phyloP scores from a whole-genome alignment of 2,329 filamentous ascomycete genomes.

The Monosporascus sp. region DNA sequence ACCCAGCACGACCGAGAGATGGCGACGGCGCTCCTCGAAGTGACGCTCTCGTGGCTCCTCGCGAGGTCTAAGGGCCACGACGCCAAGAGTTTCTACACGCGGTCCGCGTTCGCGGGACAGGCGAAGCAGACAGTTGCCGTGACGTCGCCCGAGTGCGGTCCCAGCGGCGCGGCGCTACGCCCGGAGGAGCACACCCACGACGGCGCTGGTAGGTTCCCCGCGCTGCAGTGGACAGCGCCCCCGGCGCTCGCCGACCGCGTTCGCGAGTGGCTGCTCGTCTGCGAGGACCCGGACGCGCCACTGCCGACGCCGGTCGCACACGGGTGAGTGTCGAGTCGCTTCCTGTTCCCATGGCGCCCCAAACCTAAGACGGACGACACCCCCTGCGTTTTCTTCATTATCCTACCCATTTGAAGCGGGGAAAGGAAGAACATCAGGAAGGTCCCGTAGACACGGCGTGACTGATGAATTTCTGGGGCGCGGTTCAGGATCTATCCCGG shows the following conservation, averaged over 20 bases:
- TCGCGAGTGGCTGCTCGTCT: constrained; percentile 41
- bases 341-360: neutral
- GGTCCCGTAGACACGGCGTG: neutral
- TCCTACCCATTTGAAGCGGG: too few relatives aligned
- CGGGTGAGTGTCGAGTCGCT: constrained; percentile 26
- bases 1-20: constrained; percentile 1
- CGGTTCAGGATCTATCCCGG: constrained; percentile 32
- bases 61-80: constrained; percentile 32
- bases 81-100: constrained; percentile 31
- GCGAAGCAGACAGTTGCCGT: constrained; percentile 32
- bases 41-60: constrained; percentile 34
- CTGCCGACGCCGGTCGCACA: constrained; percentile 40
- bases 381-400: too few relatives aligned
- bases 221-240: constrained; percentile 33
- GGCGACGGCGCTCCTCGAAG: constrained; percentile 24
- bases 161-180: constrained; percentile 28
- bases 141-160: constrained; percentile 35
- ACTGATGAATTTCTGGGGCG: neutral
- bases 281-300: constrained; percentile 43
- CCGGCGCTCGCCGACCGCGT: constrained; percentile 22
- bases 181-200: constrained; percentile 34
- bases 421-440: too few relatives aligned
- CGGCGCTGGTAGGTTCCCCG: constrained; percentile 34
- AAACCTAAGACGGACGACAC: too few relatives aligned
- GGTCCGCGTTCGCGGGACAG: constrained; percentile 28